Evolutionary conservation across 2,329 filamentous ascomycete species (phyloP).

Genomic region (Didymella segeticola): DNA sequence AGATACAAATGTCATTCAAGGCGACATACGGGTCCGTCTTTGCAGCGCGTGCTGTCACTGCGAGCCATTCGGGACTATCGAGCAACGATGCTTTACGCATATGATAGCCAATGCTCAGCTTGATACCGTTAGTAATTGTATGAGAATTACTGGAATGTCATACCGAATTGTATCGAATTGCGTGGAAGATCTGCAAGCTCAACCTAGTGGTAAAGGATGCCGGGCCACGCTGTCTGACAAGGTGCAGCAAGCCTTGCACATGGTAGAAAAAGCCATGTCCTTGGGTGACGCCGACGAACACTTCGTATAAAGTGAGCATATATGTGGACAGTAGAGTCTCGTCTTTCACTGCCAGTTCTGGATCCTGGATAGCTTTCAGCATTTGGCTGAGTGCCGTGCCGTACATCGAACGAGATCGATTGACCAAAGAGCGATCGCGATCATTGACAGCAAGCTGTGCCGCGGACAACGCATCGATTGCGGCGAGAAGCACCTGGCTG

Average conservation of each 20-base stretch:
- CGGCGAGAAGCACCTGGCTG: slow-evolving; percentile 39
- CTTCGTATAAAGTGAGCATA: slow-evolving; percentile 45
- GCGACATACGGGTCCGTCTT: slow-evolving; percentile 44
- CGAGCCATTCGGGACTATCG: slow-evolving; percentile 43
- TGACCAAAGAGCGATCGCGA: slow-evolving; percentile 37
- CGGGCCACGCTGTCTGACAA: slow-evolving; percentile 43
- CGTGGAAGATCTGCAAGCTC: slow-evolving; percentile 44
- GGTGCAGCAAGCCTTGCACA: slow-evolving; percentile 43
- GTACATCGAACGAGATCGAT: slow-evolving; percentile 45
- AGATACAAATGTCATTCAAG: slow-evolving; percentile 42
- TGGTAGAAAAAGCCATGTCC: slow-evolving; percentile 49
- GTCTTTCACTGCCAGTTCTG: slow-evolving; percentile 36
- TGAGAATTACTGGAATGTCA: too few species aligned
- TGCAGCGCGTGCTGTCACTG: slow-evolving; percentile 38
- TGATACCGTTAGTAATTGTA: slow-evolving; percentile 12
- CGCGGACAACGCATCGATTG: slow-evolving; percentile 44
- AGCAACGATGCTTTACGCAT: slow-evolving; percentile 46
- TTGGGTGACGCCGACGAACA: slow-evolving; percentile 44
- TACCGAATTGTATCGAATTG: slow-evolving; percentile 46
- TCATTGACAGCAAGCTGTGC: slow-evolving; percentile 45
- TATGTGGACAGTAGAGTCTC: slow-evolving; percentile 47
- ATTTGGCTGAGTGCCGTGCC: slow-evolving; percentile 43
- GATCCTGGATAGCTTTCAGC: slow-evolving; percentile 39
- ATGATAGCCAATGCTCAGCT: slow-evolving; percentile 46
- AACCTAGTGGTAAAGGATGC: slow-evolving; percentile 38